Percentiles rank a stretch among this genome's conserved stretches.
These are phyloP conservation scores for Sicyos baderoa DNA, from an alignment of 306 rosid species.

Conservation along the genomic window DNA sequence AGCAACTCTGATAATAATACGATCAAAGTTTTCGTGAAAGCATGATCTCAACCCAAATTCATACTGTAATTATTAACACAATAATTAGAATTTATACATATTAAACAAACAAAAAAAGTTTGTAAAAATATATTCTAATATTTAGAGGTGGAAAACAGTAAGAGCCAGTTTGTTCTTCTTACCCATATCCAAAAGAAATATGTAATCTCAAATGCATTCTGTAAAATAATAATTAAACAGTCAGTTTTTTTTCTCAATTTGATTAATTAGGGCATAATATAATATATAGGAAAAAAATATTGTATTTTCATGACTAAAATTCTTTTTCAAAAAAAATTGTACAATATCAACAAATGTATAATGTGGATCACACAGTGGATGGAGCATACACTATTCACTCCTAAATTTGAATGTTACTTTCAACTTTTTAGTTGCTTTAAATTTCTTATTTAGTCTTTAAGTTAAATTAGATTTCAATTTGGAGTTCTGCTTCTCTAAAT, in stretches of 20 bases:
- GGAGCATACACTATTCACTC: too few relatives aligned
- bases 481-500: too few relatives aligned
- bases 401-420: too few relatives aligned
- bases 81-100: neutral
- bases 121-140: neutral
- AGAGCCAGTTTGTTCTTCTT: constrained; percentile 18
- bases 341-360: too few relatives aligned
- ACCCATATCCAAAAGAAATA: constrained; percentile 93
- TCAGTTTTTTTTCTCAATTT: constrained; percentile 9
- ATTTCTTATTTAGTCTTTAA: too few relatives aligned
- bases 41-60: constrained; percentile 86
- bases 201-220: constrained; percentile 96
- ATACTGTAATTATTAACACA: constrained; percentile 45
- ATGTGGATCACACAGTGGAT: too few relatives aligned
- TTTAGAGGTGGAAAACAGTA: neutral
- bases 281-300: too few relatives aligned
- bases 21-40: constrained; percentile 53
- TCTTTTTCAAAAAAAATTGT: too few relatives aligned
- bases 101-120: neutral
- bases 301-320: neutral
- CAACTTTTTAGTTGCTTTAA: too few relatives aligned
- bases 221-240: constrained; percentile 26
- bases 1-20: constrained; percentile 46
- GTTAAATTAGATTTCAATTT: too few relatives aligned
- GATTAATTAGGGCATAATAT: neutral